These are phyloP conservation scores for Xylariaceae sp. DNA, from an alignment of 2,329 filamentous ascomycete genomes.

Conservation along the genomic window DNA sequence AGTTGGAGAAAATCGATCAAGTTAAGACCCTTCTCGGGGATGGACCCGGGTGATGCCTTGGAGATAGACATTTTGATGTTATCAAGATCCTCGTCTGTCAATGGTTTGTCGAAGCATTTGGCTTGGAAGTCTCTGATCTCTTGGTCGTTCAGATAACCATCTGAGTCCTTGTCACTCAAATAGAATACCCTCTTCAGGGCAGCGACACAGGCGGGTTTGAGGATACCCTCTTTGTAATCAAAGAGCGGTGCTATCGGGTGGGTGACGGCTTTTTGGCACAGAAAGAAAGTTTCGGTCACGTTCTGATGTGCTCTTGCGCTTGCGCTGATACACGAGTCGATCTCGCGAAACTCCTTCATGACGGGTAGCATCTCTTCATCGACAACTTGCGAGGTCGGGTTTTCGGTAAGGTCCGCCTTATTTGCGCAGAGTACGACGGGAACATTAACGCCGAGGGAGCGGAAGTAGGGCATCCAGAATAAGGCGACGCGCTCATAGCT, in stretches of 20 bases:
- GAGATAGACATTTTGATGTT: constrained; percentile 89
- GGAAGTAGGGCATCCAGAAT: constrained; percentile 98
- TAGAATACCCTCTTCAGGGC: constrained; percentile 91
- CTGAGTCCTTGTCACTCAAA: constrained; percentile 92
- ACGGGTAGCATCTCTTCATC: constrained; percentile 97
- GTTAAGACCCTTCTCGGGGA: constrained; percentile 69
- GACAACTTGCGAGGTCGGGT: constrained; percentile 76
- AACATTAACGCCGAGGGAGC: constrained; percentile 96
- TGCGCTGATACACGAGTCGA: constrained; percentile 94
- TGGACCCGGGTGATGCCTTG: constrained; percentile 60
- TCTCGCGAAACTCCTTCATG: constrained; percentile 98
- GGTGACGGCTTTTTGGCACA: constrained; percentile 96
- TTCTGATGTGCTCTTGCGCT: constrained; percentile 90
- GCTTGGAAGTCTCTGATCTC: constrained; percentile 89
- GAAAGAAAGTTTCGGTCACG: constrained; percentile 93
- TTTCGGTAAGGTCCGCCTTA: constrained; percentile 84
- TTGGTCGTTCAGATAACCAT: constrained; percentile 83
- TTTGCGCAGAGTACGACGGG: constrained; percentile 96
- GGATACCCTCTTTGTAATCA: constrained; percentile 83
- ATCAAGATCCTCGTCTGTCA: constrained; percentile 75
- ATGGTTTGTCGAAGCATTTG: constrained; percentile 85
- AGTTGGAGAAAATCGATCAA: constrained; percentile 80
- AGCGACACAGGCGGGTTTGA: constrained; percentile 86
- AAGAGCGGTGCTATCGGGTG: constrained; percentile 95
- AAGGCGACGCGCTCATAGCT: constrained; percentile 96